phyloP scores from a whole-genome alignment of 1,284 basidiomycete genomes.

The Sanghuangporus baumii region DNA sequence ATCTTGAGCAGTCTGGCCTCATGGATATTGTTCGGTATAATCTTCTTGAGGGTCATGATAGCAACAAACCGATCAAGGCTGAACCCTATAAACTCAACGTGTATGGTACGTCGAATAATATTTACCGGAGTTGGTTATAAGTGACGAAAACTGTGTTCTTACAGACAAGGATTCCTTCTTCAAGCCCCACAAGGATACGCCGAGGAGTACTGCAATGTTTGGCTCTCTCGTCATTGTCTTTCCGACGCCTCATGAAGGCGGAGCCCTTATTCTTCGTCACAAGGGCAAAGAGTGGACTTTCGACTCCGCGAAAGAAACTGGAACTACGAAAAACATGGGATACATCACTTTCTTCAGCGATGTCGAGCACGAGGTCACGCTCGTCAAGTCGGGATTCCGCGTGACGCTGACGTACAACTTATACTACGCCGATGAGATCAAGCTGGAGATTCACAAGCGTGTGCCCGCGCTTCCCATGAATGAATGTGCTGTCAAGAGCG shows the following conservation, averaged over 20 bases:
- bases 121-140: too few relatives aligned
- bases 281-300: too few relatives aligned
- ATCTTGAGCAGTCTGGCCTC: conserved; percentile 18
- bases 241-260: too few relatives aligned
- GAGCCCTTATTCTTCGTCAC: too few relatives aligned
- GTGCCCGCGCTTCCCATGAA: background rate
- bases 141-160: too few relatives aligned
- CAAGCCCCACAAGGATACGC: too few relatives aligned
- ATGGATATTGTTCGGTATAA: background rate
- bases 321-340: background rate
- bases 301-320: background rate
- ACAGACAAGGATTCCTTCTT: too few relatives aligned
- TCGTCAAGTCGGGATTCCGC: background rate
- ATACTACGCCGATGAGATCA: background rate
- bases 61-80: background rate
- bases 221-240: too few relatives aligned
- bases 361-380: conserved; percentile 4
- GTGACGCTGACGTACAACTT: background rate
- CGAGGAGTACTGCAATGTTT: too few relatives aligned
- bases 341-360: background rate
- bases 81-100: conserved; percentile 15
- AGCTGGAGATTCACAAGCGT: background rate
- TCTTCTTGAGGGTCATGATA: background rate
- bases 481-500: background rate
- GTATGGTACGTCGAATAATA: background rate